These are phyloP conservation scores for Pelargonium myrrhifolium DNA, from an alignment of 441 rosid species.

Conservation along the genomic window DNA sequence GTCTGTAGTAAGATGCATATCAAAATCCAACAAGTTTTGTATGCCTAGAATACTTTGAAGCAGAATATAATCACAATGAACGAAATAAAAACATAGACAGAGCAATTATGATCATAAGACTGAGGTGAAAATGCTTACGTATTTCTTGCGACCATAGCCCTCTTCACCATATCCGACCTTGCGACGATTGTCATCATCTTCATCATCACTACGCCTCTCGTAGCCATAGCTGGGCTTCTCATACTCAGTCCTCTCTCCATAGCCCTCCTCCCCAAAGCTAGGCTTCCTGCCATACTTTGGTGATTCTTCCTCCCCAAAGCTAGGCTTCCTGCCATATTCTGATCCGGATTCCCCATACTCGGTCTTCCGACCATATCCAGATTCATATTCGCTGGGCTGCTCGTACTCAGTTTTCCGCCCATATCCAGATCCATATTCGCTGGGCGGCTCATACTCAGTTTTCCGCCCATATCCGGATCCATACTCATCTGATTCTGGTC, in stretches of 20 bases:
- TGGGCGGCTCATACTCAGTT: constrained; percentile 12
- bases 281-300: constrained; percentile 22
- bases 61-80: background rate
- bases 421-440: constrained; percentile 29
- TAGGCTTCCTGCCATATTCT: background rate
- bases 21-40: background rate
- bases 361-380: constrained; percentile 20
- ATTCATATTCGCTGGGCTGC: constrained; percentile 9
- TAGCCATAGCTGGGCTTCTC: constrained; percentile 18
- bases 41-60: background rate
- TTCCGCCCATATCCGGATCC: constrained; percentile 9
- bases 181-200: constrained; percentile 23
- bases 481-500: background rate
- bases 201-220: constrained; percentile 26
- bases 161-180: constrained; percentile 35
- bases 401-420: constrained; percentile 16
- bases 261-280: constrained; percentile 17
- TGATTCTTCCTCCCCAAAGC: constrained; percentile 9
- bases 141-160: constrained; percentile 62
- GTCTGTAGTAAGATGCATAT: background rate
- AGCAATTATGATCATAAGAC: constrained; percentile 14
- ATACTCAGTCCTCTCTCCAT: constrained; percentile 21
- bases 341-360: constrained; percentile 20
- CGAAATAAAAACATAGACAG: background rate
- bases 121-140: constrained; percentile 26